Evolutionary conservation across 2,329 filamentous ascomycete genomes (phyloP).

Genomic region (Fonsecaea multimorphosa): DNA sequence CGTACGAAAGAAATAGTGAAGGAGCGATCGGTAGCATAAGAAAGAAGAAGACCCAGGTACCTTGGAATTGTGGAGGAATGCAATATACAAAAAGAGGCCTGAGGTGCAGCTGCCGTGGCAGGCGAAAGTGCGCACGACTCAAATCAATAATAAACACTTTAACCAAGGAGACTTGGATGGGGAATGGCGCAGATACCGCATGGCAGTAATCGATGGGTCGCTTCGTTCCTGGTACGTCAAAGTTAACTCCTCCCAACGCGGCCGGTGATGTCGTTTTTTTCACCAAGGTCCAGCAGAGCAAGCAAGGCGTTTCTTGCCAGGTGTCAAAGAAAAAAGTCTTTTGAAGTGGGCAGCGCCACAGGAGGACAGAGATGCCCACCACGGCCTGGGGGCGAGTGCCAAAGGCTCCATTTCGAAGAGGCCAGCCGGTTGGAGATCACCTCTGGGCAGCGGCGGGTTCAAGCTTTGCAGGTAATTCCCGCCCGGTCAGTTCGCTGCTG

Average conservation of each 20-base stretch:
- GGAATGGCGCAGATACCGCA: slow-evolving; percentile 32
- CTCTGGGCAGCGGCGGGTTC: slow-evolving; percentile 19
- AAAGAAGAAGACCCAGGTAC: slow-evolving; percentile 33
- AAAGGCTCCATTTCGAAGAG: slow-evolving; percentile 22
- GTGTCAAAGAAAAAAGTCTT: slow-evolving; percentile 26
- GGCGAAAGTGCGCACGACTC: slow-evolving; percentile 32
- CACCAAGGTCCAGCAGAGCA: slow-evolving; percentile 25
- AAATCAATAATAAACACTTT: slow-evolving; percentile 30
- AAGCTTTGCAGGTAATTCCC: slow-evolving; percentile 9
- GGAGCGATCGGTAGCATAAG: slow-evolving; percentile 30
- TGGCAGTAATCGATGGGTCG: slow-evolving; percentile 28
- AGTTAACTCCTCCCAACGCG: slow-evolving; percentile 32
- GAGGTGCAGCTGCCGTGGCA: slow-evolving; percentile 35
- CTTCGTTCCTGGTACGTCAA: slow-evolving; percentile 35
- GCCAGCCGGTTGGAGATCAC: slow-evolving; percentile 26
- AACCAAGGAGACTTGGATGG: slow-evolving; percentile 26
- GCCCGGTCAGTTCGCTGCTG: slow-evolving; percentile 9
- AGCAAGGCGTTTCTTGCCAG: slow-evolving; percentile 28
- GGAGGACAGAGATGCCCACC: slow-evolving; percentile 29
- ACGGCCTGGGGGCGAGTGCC: slow-evolving; percentile 26
- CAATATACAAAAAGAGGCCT: slow-evolving; percentile 34
- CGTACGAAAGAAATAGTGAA: slow-evolving; percentile 33
- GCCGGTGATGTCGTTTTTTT: slow-evolving; percentile 29
- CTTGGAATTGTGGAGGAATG: slow-evolving; percentile 26
- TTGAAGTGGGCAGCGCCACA: slow-evolving; percentile 35